Base-by-base conservation (phyloP, 108 stramenopile species). In the Cyclotella atomus region DNA sequence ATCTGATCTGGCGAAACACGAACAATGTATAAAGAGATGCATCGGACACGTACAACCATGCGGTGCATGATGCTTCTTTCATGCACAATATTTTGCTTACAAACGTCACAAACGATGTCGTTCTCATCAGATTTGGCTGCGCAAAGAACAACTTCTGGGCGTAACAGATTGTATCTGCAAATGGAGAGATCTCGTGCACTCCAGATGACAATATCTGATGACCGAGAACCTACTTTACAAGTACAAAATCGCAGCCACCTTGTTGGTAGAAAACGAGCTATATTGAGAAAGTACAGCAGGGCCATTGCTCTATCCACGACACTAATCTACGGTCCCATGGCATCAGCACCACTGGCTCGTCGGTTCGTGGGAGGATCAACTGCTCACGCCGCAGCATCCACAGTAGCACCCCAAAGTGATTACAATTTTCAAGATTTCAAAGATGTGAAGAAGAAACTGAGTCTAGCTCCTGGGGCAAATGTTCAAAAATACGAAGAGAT, bases 401-500 rank as follows among this genome's bases (percentile, higher is more conserved):
- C 49, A 30, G 32, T 65, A 50, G 38, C 60, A 8, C 19, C 67
- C n/a, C 44, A 46, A 50, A 38, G 59, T 53, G 59, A 27, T 30
- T 79, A 79, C 77, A 79, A 71, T 3, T 79, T 79, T 59, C 56
- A 79, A 34, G 77, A 79, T 66, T 79, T 79, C 70, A 79, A 79
- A 60, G 65, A 79, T 65, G 70, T 79, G 53, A 79, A 79, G 38
- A 71, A 71, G 49, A 79, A 79, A 36, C 45, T 79, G 50, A 79
- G 77, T 45, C 46, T 79, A 34, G 77, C 77, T 19, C 77, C 77
- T 29, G 77, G 77, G 19, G 70, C 77, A 8, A 60, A 71, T 45
- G 77, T 67, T 56, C 65, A 79, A 45, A 61, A 66, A 28, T 79
- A 71, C 36, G 64, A 70, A 47, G 70, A 79, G 27, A 67, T 79